Conservation (phyloP, 2,329 filamentous ascomycete species). For the Botrytis elliptica region DNA sequence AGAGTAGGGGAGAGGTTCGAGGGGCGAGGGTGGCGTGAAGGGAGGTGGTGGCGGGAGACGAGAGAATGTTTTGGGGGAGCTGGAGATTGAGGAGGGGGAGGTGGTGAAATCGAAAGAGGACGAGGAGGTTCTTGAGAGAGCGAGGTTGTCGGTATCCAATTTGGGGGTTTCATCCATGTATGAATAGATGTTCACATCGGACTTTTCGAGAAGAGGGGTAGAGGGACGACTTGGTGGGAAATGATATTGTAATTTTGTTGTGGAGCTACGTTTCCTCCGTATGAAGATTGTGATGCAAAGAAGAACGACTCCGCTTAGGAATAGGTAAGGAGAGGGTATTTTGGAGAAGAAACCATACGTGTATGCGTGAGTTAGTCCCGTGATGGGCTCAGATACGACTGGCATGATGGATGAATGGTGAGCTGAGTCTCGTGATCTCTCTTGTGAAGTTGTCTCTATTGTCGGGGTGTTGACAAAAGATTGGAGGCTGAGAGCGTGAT, state of each 20-base stretch:
- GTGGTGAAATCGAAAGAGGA: constrained; percentile 12
- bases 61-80: not conserved
- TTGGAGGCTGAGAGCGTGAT: not conserved
- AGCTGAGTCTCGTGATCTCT: constrained; percentile 7
- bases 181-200: not conserved
- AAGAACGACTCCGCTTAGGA: constrained; percentile 23
- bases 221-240: constrained; percentile 17
- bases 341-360: constrained; percentile 7
- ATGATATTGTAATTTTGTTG: constrained; percentile 2
- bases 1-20: not conserved
- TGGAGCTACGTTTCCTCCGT: constrained; percentile 14
- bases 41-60: not conserved
- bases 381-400: constrained; percentile 20
- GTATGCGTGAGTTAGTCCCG: not conserved
- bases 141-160: not conserved
- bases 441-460: not conserved
- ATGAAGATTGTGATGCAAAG: constrained; percentile 22
- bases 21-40: not conserved
- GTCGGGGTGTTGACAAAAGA: not conserved
- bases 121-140: constrained; percentile 8
- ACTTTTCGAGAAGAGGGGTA: constrained; percentile 11
- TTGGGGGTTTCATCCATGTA: not conserved
- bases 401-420: constrained; percentile 19
- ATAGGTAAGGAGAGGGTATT: constrained; percentile 14
- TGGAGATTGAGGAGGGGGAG: not conserved